phyloP scores from a whole-genome alignment of 1,139 yeast genomes.

The Yamadazyma buinensis region DNA sequence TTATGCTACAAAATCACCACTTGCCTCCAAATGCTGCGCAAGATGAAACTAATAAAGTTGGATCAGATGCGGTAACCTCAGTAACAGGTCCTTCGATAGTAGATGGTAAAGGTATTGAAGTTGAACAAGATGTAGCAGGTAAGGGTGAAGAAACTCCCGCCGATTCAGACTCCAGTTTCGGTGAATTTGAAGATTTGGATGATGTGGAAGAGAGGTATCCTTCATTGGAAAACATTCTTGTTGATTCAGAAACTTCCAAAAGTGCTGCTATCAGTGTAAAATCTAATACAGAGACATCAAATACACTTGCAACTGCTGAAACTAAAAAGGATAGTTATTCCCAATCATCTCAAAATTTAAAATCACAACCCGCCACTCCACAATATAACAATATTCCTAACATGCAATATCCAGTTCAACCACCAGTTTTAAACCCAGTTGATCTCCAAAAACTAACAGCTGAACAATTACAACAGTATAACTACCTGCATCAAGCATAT shows the following conservation, averaged over 20 bases:
- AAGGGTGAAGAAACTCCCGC: not conserved
- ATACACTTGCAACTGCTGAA: not conserved
- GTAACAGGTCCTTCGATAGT: not conserved
- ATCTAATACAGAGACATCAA: not conserved
- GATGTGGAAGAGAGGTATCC: constrained; percentile 44
- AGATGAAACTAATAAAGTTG: not conserved
- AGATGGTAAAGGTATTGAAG: not conserved
- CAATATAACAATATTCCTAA: not conserved
- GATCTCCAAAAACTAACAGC: constrained; percentile 18
- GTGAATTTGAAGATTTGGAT: constrained; percentile 34
- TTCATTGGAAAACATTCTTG: constrained; percentile 34
- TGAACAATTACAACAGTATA: constrained; percentile 23
- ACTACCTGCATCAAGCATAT: constrained; percentile 21
- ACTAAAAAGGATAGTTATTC: not conserved
- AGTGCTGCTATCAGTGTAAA: constrained; percentile 4
- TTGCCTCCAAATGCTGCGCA: not conserved
- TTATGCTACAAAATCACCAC: constrained; percentile 8
- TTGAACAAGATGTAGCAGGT: not conserved
- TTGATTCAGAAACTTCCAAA: constrained; percentile 9
- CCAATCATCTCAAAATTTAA: not conserved
- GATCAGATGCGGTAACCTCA: not conserved
- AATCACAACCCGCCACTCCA: not conserved
- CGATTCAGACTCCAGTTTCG: constrained; percentile 14
- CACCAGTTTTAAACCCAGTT: constrained; percentile 14
- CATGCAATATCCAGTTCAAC: constrained; percentile 15